These are phyloP conservation scores for Acrodontium crateriforme DNA, from an alignment of 2,329 filamentous ascomycete species.

Conservation along the genomic window DNA sequence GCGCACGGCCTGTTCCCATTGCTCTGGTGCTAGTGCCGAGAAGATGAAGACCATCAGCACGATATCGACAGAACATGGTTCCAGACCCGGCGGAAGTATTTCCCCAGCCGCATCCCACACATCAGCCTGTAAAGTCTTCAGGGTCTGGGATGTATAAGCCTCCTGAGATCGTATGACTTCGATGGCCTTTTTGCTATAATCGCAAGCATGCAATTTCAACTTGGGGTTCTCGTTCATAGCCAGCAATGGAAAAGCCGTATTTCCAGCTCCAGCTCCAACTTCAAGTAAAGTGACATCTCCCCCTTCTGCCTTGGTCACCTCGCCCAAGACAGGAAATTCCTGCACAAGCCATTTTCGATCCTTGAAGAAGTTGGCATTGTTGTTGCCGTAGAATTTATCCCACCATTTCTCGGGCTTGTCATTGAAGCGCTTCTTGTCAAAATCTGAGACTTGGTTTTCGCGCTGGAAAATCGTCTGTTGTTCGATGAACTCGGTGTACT, in stretches of 20 bases:
- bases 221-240: conserved; percentile 68
- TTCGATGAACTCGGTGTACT: conserved; percentile 75
- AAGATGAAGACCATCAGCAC: conserved; percentile 96
- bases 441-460: conserved; percentile 75
- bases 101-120: conserved; percentile 78
- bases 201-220: conserved; percentile 80
- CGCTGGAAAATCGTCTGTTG: conserved; percentile 76
- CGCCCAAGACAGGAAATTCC: conserved; percentile 79
- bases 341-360: conserved; percentile 94
- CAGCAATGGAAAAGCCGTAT: conserved; percentile 87
- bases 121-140: conserved; percentile 59
- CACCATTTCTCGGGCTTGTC: conserved; percentile 87
- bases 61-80: conserved; percentile 71
- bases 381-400: conserved; percentile 97
- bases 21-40: conserved; percentile 69
- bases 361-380: conserved; percentile 96
- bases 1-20: conserved; percentile 70
- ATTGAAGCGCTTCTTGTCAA: conserved; percentile 87
- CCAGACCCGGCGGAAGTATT: conserved; percentile 59
- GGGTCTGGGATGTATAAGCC: conserved; percentile 47
- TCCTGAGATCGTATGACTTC: conserved; percentile 77
- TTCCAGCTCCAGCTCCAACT: conserved; percentile 88
- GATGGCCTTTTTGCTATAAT: conserved; percentile 91
- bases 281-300: conserved; percentile 65
- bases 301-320: conserved; percentile 56